Evolutionary conservation across 306 rosid species (phyloP).

Genomic region (Lablab purpureus): DNA sequence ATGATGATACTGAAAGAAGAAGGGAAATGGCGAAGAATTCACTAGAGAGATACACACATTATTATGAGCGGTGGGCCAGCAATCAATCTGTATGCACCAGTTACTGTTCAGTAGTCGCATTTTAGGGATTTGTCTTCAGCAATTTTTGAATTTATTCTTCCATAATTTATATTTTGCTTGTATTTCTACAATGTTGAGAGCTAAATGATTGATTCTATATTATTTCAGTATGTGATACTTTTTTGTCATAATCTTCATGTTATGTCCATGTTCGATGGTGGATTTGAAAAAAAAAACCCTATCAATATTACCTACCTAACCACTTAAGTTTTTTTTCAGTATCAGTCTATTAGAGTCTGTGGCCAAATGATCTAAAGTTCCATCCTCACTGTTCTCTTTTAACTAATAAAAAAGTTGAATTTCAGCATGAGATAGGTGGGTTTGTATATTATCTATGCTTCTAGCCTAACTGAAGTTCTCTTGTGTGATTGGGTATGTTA

Average conservation of each 20-base stretch:
- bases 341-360: neutral
- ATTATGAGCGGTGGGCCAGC: slow-evolving; percentile 99
- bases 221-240: slow-evolving; percentile 18
- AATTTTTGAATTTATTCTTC: slow-evolving; percentile 33
- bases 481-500: neutral
- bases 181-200: slow-evolving; percentile 13
- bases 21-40: slow-evolving; percentile 99
- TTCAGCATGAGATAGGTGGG: neutral
- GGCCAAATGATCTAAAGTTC: neutral
- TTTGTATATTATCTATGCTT: neutral
- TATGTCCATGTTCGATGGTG: slow-evolving; percentile 1
- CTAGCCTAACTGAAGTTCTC: neutral
- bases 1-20: slow-evolving; percentile 83
- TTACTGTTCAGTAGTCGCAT: slow-evolving; percentile 30
- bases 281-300: neutral
- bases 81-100: slow-evolving; percentile 80
- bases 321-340: neutral
- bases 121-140: slow-evolving; percentile 34
- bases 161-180: slow-evolving; percentile 8
- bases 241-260: slow-evolving; percentile 14
- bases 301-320: neutral
- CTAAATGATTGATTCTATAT: slow-evolving; percentile 6
- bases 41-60: slow-evolving; percentile 96
- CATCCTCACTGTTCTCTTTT: neutral
- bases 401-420: neutral